A percentile compares a stretch with the other conserved stretches of the same genome.
phyloP scores from a whole-genome alignment of 306 rosid genomes.

The Aeschynomene evenia region DNA sequence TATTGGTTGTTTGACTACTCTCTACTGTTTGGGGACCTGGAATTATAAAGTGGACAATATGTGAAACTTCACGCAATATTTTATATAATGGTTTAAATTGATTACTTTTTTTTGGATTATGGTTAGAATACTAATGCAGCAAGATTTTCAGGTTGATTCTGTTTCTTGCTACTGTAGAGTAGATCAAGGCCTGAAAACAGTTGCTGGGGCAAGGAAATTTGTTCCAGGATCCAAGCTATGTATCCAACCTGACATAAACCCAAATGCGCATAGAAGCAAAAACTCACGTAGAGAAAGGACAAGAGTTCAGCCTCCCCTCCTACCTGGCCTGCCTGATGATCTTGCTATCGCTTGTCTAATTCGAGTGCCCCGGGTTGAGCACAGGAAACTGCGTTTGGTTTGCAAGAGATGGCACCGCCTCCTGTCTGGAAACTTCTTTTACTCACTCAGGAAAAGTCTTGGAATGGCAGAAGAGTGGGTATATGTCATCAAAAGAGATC shows the following conservation, averaged over 20 bases:
- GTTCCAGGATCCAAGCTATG: conserved; percentile 96
- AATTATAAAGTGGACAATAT: neutral
- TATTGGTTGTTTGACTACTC: neutral
- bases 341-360: conserved; percentile 97
- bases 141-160: conserved; percentile 79
- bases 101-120: neutral
- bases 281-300: conserved; percentile 76
- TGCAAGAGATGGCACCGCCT: conserved; percentile 98
- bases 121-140: conserved; percentile 40
- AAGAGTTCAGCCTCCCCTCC: conserved; percentile 87
- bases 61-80: neutral
- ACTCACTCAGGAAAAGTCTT: conserved; percentile 91
- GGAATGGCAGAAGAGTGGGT: conserved; percentile 99
- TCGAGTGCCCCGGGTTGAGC: conserved; percentile 92
- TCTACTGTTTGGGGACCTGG: neutral
- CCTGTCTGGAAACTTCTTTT: conserved; percentile 88
- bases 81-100: neutral
- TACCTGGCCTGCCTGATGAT: conserved; percentile 99
- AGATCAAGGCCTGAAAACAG: conserved; percentile 92
- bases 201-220: conserved; percentile 91
- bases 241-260: conserved; percentile 97
- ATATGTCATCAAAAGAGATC: conserved; percentile 93
- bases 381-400: conserved; percentile 82
- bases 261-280: conserved; percentile 83
- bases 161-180: conserved; percentile 98